Evolutionary conservation across 75 land plant species (phyloP).

Genomic region (Selaginella moellendorffii): DNA sequence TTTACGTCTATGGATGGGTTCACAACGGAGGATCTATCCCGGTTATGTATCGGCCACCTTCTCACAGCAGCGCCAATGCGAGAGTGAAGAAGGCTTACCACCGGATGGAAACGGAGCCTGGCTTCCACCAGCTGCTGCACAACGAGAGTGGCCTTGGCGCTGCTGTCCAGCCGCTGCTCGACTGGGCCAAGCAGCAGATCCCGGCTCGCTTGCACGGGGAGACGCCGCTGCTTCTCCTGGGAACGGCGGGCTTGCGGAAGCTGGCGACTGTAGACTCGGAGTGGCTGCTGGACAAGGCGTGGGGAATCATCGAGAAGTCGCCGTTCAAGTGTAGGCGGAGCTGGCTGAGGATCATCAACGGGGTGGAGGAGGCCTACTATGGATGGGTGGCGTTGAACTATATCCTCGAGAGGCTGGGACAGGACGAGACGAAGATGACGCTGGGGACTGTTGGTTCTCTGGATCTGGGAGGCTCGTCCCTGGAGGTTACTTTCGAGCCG

Average conservation of each 20-base stretch:
- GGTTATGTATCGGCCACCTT: slow-evolving; percentile 38
- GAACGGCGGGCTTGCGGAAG: slow-evolving; percentile 86
- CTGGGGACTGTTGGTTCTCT: slow-evolving; percentile 65
- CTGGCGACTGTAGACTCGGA: slow-evolving; percentile 47
- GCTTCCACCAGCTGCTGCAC: slow-evolving; percentile 66
- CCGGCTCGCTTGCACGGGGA: slow-evolving; percentile 40
- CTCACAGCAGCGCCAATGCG: slow-evolving; percentile 22
- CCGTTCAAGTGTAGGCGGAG: slow-evolving; percentile 50
- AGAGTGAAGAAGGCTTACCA: slow-evolving; percentile 48
- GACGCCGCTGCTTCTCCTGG: slow-evolving; percentile 69
- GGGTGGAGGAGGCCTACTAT: slow-evolving; percentile 90
- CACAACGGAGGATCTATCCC: slow-evolving; percentile 37
- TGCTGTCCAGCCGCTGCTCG: slow-evolving; percentile 66
- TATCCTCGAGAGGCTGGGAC: slow-evolving; percentile 43
- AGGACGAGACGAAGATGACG: slow-evolving; percentile 11
- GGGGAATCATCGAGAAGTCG: slow-evolving; percentile 44
- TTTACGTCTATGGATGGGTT: slow-evolving; percentile 68
- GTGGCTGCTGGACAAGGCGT: slow-evolving; percentile 70
- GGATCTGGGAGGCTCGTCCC: slow-evolving; percentile 92
- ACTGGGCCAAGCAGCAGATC: slow-evolving; percentile 84
- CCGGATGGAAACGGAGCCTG: slow-evolving; percentile 95
- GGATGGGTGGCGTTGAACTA: slow-evolving; percentile 97
- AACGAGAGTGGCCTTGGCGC: slow-evolving; percentile 56
- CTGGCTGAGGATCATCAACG: slow-evolving; percentile 65
- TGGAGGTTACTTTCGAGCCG: slow-evolving; percentile 91